Evolutionary conservation across 805 yeast genomes (phyloP).

Genomic region (Metschnikowia vanudenii): DNA sequence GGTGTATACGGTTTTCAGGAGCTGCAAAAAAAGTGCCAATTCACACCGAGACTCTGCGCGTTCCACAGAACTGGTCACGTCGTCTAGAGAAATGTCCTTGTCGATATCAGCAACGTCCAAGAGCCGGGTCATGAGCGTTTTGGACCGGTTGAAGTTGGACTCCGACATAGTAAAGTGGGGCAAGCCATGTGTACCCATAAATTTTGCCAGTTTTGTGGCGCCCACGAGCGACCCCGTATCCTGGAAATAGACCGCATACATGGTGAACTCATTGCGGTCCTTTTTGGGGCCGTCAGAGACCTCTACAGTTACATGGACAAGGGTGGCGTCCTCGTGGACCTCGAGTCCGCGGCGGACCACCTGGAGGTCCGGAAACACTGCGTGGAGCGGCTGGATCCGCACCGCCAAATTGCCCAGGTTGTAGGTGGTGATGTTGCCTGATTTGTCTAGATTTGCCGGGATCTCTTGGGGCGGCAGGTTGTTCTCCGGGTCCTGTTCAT

Average conservation of each 20-base stretch:
- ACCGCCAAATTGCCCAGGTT: slow-evolving; percentile 28
- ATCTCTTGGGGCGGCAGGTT: slow-evolving; percentile 21
- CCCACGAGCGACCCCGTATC: slow-evolving; percentile 61
- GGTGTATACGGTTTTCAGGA: slow-evolving; percentile 57
- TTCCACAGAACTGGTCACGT: slow-evolving; percentile 35
- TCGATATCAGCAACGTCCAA: slow-evolving; percentile 43
- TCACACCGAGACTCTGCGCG: slow-evolving; percentile 57
- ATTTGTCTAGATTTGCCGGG: slow-evolving; percentile 12
- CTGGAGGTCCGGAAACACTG: slow-evolving; percentile 25
- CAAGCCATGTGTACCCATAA: slow-evolving; percentile 57
- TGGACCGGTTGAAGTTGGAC: slow-evolving; percentile 43
- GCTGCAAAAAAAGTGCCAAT: slow-evolving; percentile 63
- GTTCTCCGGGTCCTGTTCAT: slow-evolving; percentile 28
- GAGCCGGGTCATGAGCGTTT: slow-evolving; percentile 42
- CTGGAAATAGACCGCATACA: slow-evolving; percentile 66
- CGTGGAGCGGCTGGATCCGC: slow-evolving; percentile 22
- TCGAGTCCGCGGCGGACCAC: slow-evolving; percentile 15
- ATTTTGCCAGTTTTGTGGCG: slow-evolving; percentile 61
- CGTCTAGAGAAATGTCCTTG: slow-evolving; percentile 37
- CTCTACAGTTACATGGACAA: slow-evolving; percentile 29
- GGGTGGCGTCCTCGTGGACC: slow-evolving; percentile 32
- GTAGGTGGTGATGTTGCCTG: slow-evolving; percentile 31
- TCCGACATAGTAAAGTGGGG: slow-evolving; percentile 53
- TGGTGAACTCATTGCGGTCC: slow-evolving; percentile 47
- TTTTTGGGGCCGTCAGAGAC: slow-evolving; percentile 47